Evolutionary conservation across 352 stramenopile genomes (phyloP).

Genomic region (Phytophthora tubulina): DNA sequence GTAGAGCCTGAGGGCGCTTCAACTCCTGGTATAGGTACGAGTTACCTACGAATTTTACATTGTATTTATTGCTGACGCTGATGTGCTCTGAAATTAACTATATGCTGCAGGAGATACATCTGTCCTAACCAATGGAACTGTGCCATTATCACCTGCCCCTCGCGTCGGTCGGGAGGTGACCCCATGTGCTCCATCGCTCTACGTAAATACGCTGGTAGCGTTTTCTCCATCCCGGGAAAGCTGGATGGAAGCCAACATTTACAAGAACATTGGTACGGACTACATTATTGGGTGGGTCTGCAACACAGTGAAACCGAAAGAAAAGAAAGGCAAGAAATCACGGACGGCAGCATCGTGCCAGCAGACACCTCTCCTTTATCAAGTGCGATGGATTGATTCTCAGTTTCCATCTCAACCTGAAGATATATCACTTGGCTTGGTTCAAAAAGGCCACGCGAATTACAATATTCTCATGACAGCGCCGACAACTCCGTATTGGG

Average conservation of each 20-base stretch:
- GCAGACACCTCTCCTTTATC: background rate
- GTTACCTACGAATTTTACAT: too few species aligned
- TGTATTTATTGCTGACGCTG: too few species aligned
- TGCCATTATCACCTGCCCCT: background rate
- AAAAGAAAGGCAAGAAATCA: background rate
- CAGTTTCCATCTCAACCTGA: background rate
- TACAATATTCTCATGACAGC: background rate
- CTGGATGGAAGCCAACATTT: background rate
- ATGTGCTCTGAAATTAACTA: too few species aligned
- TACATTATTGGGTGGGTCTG: background rate
- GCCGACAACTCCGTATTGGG: background rate
- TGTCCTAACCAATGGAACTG: too few species aligned
- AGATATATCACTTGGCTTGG: background rate
- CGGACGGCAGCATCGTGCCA: background rate
- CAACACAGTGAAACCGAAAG: background rate
- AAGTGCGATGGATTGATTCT: background rate
- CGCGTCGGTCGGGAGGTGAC: background rate
- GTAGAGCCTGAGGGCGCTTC: too few species aligned
- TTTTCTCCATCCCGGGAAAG: background rate
- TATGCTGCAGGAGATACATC: background rate
- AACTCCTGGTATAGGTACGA: too few species aligned
- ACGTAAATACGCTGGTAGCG: background rate
- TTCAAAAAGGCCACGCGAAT: background rate
- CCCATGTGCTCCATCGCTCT: background rate
- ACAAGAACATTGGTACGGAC: background rate